Base-by-base conservation (phyloP, 139 green algal species). In the Chlorella sp. region DNA sequence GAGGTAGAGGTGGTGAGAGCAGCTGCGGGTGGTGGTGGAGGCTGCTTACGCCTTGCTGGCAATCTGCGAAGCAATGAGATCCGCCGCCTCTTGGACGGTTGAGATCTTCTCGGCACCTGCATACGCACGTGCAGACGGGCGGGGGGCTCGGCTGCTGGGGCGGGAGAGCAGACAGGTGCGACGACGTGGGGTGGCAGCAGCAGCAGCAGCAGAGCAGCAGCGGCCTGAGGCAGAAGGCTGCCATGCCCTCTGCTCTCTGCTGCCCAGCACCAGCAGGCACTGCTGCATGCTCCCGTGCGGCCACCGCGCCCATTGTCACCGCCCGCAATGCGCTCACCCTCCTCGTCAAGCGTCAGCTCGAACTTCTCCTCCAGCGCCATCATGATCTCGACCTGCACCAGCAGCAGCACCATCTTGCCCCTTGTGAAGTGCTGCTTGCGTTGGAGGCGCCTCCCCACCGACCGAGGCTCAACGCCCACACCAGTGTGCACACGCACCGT, bases 281-380 rank as follows among this genome's bases (percentile, higher is more conserved):
- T n/a, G n/a, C n/a, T n/a, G n/a, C n/a, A n/a, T n/a, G n/a, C n/a
- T n/a, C n/a, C n/a, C n/a, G n/a, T n/a, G n/a, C n/a, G n/a, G n/a
- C n/a, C n/a, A n/a, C n/a, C n/a, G n/a, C n/a, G n/a, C n/a, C n/a
- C n/a, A n/a, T n/a, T n/a, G n/a, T n/a, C n/a, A n/a, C n/a, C n/a
- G n/a, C n/a, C n/a, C n/a, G n/a, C n/a, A 51, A 23, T 23, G 55
- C 24, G 30, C 80, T 79, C 66, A 89, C 91, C 91, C 62, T 99
- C 93, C 91, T 98, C 94, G 35, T 97, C 93, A 35, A 99, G 86
- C 66, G 88, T 86, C 65, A 99, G 90, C 70, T 97, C 91, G 71
- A 97, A 99, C 89, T 97, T 94, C 90, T 98, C 93, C 88, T 98
- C 95, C 51, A 99, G 82, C 0, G 94, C 94, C 95, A 99, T 98